These are phyloP conservation scores for Papiliotrema nemorosa DNA, from an alignment of 1,284 basidiomycete species.

Conservation along the genomic window DNA sequence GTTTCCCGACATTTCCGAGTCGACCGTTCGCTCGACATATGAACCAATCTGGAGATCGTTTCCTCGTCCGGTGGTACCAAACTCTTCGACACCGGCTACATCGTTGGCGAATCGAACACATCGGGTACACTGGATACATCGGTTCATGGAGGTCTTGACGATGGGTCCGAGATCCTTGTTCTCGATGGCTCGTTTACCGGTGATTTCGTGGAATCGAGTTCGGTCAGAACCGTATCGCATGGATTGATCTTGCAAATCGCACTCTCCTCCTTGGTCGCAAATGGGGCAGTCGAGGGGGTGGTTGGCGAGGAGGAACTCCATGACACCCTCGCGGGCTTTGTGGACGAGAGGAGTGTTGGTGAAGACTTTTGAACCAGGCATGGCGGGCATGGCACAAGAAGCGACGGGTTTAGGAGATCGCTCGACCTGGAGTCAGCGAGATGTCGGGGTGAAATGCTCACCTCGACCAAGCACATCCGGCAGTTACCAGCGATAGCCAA, in stretches of 20 bases:
- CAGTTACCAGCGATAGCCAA: conserved; percentile 94
- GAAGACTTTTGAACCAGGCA: conserved; percentile 93
- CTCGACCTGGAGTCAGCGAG: conserved; percentile 52
- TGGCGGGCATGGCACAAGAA: conserved; percentile 88
- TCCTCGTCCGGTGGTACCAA: conserved; percentile 94
- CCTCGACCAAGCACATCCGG: conserved; percentile 97
- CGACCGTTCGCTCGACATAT: conserved; percentile 96
- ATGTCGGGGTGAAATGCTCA: conserved; percentile 42
- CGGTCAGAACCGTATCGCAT: conserved; percentile 99
- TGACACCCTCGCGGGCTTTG: conserved; percentile 88
- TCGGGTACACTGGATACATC: conserved; percentile 99
- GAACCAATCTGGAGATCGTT: conserved; percentile 99
- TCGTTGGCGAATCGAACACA: conserved; percentile 99
- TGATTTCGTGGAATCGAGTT: conserved; percentile 95
- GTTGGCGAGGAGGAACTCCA: conserved; percentile 97
- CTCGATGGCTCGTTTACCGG: conserved; percentile 96
- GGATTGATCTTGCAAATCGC: conserved; percentile 98
- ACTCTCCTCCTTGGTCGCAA: conserved; percentile 97
- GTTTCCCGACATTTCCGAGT: conserved; percentile 97
- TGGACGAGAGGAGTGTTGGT: conserved; percentile 94
- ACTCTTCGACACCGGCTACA: conserved; percentile 95
- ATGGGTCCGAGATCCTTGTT: conserved; percentile 98
- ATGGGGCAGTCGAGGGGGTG: conserved; percentile 98
- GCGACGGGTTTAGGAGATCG: conserved; percentile 86
- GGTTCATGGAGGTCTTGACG: conserved; percentile 98